phyloP scores from a whole-genome alignment of 257 asterid genomes.

The Solanum microdontum region DNA sequence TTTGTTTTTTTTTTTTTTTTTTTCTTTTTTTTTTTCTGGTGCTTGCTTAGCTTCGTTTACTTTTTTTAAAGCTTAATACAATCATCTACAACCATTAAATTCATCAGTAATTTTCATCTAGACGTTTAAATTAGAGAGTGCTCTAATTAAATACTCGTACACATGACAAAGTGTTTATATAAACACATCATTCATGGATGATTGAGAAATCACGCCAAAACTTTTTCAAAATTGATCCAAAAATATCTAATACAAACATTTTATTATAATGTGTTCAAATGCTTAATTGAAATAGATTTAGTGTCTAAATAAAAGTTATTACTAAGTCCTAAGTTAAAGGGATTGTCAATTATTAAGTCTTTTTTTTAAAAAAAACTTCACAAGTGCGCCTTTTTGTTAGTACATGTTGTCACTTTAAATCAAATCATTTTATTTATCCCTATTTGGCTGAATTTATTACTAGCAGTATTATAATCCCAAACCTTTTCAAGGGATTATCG shows the following conservation, averaged over 20 bases:
- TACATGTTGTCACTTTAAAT: background rate
- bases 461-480: background rate
- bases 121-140: background rate
- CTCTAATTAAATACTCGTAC: background rate
- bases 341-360: background rate
- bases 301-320: background rate
- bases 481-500: background rate
- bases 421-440: background rate
- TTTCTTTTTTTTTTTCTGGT: background rate
- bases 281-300: background rate
- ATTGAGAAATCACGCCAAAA: background rate
- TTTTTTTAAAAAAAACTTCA: background rate
- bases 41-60: background rate
- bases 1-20: background rate
- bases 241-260: background rate
- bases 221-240: no score
- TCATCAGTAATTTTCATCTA: background rate
- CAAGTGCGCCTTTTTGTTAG: background rate
- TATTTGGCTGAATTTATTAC: background rate
- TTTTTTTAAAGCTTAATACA: background rate
- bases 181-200: background rate
- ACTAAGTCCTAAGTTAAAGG: background rate
- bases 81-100: background rate
- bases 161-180: background rate
- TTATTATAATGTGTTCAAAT: background rate